Evolutionary conservation across 2,329 filamentous ascomycete species (phyloP).

Genomic region (Colletotrichum neosansevieriae): DNA sequence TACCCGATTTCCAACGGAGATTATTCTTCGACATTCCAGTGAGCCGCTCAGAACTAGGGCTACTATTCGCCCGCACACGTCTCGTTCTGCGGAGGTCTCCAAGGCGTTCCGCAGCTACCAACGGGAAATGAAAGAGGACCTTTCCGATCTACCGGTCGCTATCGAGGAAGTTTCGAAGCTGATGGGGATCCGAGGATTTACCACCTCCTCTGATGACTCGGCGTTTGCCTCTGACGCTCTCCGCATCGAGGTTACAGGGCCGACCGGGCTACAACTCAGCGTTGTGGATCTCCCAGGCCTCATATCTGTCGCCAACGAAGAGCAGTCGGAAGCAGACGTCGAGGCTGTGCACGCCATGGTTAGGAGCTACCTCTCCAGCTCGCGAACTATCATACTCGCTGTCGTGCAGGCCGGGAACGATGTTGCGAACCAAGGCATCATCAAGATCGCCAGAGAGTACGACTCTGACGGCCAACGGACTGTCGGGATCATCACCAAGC

Average conservation of each 20-base stretch:
- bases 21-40: slow-evolving; percentile 57
- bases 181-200: slow-evolving; percentile 33
- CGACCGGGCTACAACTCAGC: slow-evolving; percentile 52
- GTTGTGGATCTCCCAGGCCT: slow-evolving; percentile 62
- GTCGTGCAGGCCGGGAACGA: slow-evolving; percentile 57
- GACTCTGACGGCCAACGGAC: slow-evolving; percentile 55
- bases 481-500: slow-evolving; percentile 70
- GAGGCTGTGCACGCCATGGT: slow-evolving; percentile 52
- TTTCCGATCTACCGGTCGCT: slow-evolving; percentile 15
- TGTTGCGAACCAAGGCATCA: slow-evolving; percentile 49
- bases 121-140: slow-evolving; percentile 31
- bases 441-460: slow-evolving; percentile 22
- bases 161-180: slow-evolving; percentile 35
- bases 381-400: slow-evolving; percentile 59
- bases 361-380: slow-evolving; percentile 53
- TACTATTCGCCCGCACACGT: slow-evolving; percentile 25
- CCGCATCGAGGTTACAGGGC: slow-evolving; percentile 43
- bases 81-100: not conserved
- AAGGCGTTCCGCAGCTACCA: slow-evolving; percentile 16
- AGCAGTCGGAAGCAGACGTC: slow-evolving; percentile 50
- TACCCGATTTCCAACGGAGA: slow-evolving; percentile 67
- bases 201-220: slow-evolving; percentile 33
- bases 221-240: slow-evolving; percentile 43
- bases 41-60: slow-evolving; percentile 6
- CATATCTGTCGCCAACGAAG: slow-evolving; percentile 51